A percentile compares a stretch with the other conserved stretches of the same genome.
These are phyloP conservation scores for Lasiodiplodia sp. DNA, from an alignment of 2,329 filamentous ascomycete species.

Conservation along the genomic window DNA sequence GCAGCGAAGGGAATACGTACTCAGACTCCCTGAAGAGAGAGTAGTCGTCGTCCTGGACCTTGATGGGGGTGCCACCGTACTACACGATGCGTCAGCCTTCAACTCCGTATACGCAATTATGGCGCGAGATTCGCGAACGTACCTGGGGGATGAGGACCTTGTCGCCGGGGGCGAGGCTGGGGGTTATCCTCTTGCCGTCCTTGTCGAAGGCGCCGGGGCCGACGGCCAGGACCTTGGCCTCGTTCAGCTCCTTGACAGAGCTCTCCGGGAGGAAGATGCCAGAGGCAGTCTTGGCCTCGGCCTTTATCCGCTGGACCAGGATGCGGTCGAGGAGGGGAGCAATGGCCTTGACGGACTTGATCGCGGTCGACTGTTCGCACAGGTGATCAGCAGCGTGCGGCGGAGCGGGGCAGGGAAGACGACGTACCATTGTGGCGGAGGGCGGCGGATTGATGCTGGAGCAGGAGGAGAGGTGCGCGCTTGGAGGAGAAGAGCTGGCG, in stretches of 20 bases:
- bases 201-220: slow-evolving; percentile 88
- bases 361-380: slow-evolving; percentile 56
- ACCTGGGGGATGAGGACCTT: slow-evolving; percentile 96
- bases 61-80: slow-evolving; percentile 94
- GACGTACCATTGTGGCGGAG: slow-evolving; percentile 31
- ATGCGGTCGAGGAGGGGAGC: slow-evolving; percentile 97
- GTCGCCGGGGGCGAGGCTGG: slow-evolving; percentile 84
- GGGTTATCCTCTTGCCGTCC: slow-evolving; percentile 85
- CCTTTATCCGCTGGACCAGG: slow-evolving; percentile 96
- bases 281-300: slow-evolving; percentile 92
- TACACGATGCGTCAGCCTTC: slow-evolving; percentile 46
- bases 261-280: slow-evolving; percentile 98
- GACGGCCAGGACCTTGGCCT: slow-evolving; percentile 94
- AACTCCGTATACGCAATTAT: neutral
- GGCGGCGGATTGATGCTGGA: neutral
- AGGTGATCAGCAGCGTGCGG: slow-evolving; percentile 30
- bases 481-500: slow-evolving; percentile 8
- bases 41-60: slow-evolving; percentile 97
- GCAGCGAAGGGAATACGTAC: slow-evolving; percentile 66
- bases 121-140: slow-evolving; percentile 45
- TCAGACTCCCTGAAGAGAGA: slow-evolving; percentile 96
- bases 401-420: neutral
- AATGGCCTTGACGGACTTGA: slow-evolving; percentile 95
- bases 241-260: slow-evolving; percentile 96
- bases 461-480: neutral